Evolutionary conservation across 306 rosid genomes (phyloP).

Genomic region (Quercus cerris): DNA sequence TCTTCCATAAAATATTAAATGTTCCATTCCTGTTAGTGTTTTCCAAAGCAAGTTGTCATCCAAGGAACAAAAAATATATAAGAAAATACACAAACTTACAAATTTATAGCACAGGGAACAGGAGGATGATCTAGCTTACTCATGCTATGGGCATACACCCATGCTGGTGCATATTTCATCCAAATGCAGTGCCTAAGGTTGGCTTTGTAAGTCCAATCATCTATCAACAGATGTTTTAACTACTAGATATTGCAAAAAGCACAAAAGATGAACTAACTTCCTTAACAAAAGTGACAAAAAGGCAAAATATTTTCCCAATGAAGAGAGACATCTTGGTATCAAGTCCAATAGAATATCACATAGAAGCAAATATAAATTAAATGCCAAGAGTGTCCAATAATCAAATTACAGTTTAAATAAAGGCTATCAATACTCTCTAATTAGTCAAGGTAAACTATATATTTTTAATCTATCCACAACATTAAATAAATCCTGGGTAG

Average conservation of each 20-base stretch:
- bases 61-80: neutral
- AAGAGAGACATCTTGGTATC: no score
- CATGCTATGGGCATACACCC: constrained; percentile 92
- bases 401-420: no score
- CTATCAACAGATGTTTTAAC: constrained; percentile 26
- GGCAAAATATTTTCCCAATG: no score
- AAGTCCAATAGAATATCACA: no score
- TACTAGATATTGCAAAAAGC: neutral
- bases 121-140: constrained; percentile 46
- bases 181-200: constrained; percentile 66
- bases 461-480: no score
- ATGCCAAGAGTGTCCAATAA: neutral
- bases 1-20: constrained; percentile 82
- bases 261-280: neutral
- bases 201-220: constrained; percentile 92
- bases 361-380: neutral
- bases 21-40: constrained; percentile 80
- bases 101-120: neutral
- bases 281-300: neutral
- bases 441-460: no score
- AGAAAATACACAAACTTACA: neutral
- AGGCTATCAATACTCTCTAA: no score
- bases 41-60: constrained; percentile 76
- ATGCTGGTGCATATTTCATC: constrained; percentile 81
- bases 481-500: neutral